phyloP scores from a whole-genome alignment of 108 stramenopile species.

The Nitzschia putrida region DNA sequence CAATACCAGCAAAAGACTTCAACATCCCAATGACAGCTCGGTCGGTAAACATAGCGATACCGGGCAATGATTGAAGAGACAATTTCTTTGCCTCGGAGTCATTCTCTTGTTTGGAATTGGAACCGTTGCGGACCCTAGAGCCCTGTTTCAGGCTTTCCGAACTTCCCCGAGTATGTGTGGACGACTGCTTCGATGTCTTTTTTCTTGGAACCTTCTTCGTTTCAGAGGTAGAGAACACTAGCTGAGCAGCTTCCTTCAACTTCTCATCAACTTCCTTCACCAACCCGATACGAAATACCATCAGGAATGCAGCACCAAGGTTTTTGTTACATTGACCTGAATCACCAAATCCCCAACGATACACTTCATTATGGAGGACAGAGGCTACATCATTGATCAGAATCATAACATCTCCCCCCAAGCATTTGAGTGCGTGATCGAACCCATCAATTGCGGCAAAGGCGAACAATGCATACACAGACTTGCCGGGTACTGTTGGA shows the following conservation, averaged over 20 bases:
- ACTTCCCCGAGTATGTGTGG: constrained; percentile 5
- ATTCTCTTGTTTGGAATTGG: background rate
- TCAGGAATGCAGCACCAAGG: constrained; percentile 89
- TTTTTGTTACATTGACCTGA: constrained; percentile 95
- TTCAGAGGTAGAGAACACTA: constrained; percentile 59
- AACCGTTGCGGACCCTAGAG: background rate
- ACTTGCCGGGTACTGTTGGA: constrained; percentile 92
- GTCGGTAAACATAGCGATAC: constrained; percentile 75
- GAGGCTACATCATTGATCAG: constrained; percentile 92
- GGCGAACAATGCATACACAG: constrained; percentile 91
- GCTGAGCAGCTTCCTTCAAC: constrained; percentile 69
- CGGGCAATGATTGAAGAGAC: constrained; percentile 50
- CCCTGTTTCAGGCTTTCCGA: background rate
- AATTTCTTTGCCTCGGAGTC: constrained; percentile 33
- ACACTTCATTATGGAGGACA: constrained; percentile 88
- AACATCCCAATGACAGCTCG: constrained; percentile 83
- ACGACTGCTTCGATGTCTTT: constrained; percentile 17
- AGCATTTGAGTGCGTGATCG: constrained; percentile 60
- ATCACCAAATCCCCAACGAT: constrained; percentile 82
- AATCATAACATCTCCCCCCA: constrained; percentile 93
- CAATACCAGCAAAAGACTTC: constrained; percentile 75
- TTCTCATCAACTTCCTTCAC: constrained; percentile 77
- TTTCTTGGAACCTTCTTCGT: constrained; percentile 23
- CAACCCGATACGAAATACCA: constrained; percentile 92
- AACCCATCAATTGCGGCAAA: constrained; percentile 92